Evolutionary conservation across 2,329 filamentous ascomycete species (phyloP).

Genomic region (Trichoderma citrinoviride): DNA sequence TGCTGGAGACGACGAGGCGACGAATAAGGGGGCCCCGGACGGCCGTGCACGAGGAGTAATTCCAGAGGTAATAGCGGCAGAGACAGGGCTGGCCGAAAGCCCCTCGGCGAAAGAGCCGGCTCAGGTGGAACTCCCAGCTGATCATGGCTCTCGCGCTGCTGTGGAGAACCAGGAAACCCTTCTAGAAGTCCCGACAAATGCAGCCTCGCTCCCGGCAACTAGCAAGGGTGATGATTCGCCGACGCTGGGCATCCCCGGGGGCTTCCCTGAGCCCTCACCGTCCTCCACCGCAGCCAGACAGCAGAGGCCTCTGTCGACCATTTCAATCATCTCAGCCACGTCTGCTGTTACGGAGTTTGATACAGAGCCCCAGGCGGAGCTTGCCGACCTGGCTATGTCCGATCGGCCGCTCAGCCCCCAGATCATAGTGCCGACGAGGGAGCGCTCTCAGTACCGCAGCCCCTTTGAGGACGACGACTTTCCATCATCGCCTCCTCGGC

Average conservation of each 20-base stretch:
- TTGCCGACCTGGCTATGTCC: conserved; percentile 38
- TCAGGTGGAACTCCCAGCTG: conserved; percentile 6
- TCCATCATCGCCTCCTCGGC: conserved; percentile 5
- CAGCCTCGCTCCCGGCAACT: conserved; percentile 14
- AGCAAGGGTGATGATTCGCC: conserved; percentile 54
- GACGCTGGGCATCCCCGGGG: conserved; percentile 63
- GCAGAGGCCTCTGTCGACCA: conserved; percentile 54
- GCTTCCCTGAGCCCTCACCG: conserved; percentile 49
- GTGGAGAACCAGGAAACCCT: not conserved
- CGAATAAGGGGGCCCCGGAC: not conserved
- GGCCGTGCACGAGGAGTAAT: not conserved
- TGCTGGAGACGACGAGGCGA: conserved; percentile 1
- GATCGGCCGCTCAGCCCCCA: conserved; percentile 34
- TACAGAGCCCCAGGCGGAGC: conserved; percentile 64
- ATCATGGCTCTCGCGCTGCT: not conserved
- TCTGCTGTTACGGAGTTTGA: conserved; percentile 71
- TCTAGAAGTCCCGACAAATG: conserved; percentile 22
- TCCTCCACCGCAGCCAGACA: conserved; percentile 37
- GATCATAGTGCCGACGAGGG: conserved; percentile 27
- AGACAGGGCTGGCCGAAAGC: not conserved
- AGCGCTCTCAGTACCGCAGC: conserved; percentile 47
- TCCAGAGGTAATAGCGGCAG: not conserved
- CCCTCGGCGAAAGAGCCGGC: not conserved
- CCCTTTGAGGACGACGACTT: conserved; percentile 49
- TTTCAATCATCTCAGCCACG: conserved; percentile 58